A percentile compares a stretch with the other conserved stretches of the same genome.
phyloP scores from a whole-genome alignment of 2,329 filamentous ascomycete genomes.

The Fusarium temperatum region DNA sequence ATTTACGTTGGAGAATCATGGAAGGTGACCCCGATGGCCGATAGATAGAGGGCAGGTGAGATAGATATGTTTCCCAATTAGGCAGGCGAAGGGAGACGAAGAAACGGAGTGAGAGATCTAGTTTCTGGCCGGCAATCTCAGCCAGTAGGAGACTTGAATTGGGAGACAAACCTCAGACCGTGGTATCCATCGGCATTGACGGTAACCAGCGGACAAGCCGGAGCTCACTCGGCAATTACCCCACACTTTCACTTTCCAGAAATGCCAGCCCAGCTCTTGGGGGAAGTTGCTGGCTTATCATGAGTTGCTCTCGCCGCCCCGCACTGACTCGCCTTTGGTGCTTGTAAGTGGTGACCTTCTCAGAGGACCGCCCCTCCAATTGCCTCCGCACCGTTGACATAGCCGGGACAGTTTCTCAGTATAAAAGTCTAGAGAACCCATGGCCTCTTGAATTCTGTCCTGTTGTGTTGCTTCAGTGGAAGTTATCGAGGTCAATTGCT shows the following conservation, averaged over 20 bases:
- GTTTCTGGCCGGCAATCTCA: conserved; percentile 11
- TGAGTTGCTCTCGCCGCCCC: conserved; percentile 25
- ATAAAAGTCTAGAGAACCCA: conserved; percentile 27
- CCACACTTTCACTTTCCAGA: conserved; percentile 27
- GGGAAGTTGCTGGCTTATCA: conserved; percentile 26
- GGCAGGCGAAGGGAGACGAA: conserved; percentile 33
- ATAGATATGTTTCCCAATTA: conserved; percentile 21
- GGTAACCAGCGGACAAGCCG: conserved; percentile 33
- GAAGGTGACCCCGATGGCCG: conserved; percentile 6
- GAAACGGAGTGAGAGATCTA: conserved; percentile 1
- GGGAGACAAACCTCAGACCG: conserved; percentile 25
- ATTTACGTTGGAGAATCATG: background rate
- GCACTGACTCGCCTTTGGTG: conserved; percentile 14
- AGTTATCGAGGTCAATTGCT: conserved; percentile 19
- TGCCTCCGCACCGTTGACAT: conserved; percentile 29
- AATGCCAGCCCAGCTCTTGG: background rate
- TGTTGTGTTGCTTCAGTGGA: conserved; percentile 19
- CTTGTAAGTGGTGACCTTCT: conserved; percentile 11
- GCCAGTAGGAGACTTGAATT: conserved; percentile 27
- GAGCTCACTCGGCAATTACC: conserved; percentile 32
- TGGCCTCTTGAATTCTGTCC: conserved; percentile 4
- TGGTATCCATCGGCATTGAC: conserved; percentile 35
- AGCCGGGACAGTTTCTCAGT: conserved; percentile 18
- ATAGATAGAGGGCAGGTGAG: conserved; percentile 10
- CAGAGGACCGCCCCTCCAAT: conserved; percentile 6